Evolutionary conservation across 2,329 filamentous ascomycete species (phyloP), one percentile per base, ranked within the genome.

Genomic region (Ceratocystis lukuohia): DNA sequence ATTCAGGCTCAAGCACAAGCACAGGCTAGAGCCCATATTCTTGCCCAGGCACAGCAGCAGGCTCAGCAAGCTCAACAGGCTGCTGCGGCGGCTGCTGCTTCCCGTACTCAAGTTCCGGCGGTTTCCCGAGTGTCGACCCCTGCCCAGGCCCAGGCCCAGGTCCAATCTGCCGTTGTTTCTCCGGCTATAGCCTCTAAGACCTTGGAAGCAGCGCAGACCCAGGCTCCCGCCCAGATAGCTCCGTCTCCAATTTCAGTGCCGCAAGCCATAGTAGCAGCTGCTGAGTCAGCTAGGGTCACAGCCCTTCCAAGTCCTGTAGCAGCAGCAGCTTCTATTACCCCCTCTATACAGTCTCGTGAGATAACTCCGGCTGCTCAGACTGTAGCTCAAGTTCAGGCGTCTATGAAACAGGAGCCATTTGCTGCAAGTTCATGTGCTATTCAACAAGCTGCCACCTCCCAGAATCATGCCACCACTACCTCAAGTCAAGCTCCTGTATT

Each of bases 51-150:
- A 33, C 62, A 64, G n/a, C 44, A 46, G 50, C 67, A 70, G 12
- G 70, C 70, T 59, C 71, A 71, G 53, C 71, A 71, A 57, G 69
- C 68, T 59, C 56, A 59, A 2, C 70, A 70, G 30, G 65, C 68
- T 25, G 70, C 72, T 10, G 63, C 68, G 33, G 65, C 67, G 20
- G 66, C 70, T 30, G 65, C 65, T 50, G 30, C 25, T 17, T 44
- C 65, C 10, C 53, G 56, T 12, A 33, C 59, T 30, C 53, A 62
- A 53, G 57, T 46, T 37, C 65, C 64, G 28, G 33, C 48, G 25
- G 56, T 37, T 59, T 59, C 56, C n/a, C 10, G 56, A 59, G 56
- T 33, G 28, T 37, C 25, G 8, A 59, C 45, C 7, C 25, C 62
- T 12, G 22, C 62, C 37, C 37, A 41, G 10, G 4, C 37, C 10